Percentiles rank a stretch among this genome's conserved stretches.
phyloP scores from a whole-genome alignment of 805 yeast genomes.

The Pichia manshurica region DNA sequence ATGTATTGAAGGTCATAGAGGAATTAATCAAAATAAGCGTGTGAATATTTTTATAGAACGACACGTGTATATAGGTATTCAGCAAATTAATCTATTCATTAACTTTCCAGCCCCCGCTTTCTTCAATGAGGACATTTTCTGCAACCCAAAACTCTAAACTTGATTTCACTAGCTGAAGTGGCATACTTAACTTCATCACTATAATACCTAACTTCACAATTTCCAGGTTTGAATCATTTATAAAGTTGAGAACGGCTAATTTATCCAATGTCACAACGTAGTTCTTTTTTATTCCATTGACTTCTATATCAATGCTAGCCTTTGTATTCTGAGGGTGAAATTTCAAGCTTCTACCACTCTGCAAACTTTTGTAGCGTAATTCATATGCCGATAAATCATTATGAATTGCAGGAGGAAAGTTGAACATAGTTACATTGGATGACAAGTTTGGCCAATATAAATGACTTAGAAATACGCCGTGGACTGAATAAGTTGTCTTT shows the following conservation, averaged over 20 bases:
- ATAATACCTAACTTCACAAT: constrained; percentile 26
- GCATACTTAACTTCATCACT: constrained; percentile 39
- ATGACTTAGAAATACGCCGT: constrained; percentile 64
- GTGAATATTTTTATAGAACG: background rate
- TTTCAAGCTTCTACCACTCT: constrained; percentile 54
- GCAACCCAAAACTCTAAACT: constrained; percentile 60
- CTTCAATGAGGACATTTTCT: constrained; percentile 44
- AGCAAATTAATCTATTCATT: constrained; percentile 8
- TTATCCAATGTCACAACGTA: constrained; percentile 61
- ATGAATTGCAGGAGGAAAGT: constrained; percentile 43
- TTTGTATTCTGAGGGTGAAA: constrained; percentile 56
- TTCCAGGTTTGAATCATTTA: constrained; percentile 17
- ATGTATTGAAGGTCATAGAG: constrained; percentile 38
- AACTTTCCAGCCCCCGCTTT: constrained; percentile 15
- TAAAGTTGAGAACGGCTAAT: constrained; percentile 48
- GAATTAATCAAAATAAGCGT: constrained; percentile 25
- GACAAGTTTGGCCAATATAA: constrained; percentile 73
- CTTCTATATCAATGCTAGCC: constrained; percentile 53
- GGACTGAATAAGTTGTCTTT: constrained; percentile 33
- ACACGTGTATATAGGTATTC: background rate
- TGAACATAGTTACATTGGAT: constrained; percentile 28
- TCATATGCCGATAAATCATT: constrained; percentile 38
- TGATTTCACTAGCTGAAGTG: constrained; percentile 33
- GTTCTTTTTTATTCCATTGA: constrained; percentile 35
- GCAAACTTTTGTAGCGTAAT: constrained; percentile 35